Evolutionary conservation across 257 asterid genomes (phyloP).

Genomic region (Euphrasia confusa): DNA sequence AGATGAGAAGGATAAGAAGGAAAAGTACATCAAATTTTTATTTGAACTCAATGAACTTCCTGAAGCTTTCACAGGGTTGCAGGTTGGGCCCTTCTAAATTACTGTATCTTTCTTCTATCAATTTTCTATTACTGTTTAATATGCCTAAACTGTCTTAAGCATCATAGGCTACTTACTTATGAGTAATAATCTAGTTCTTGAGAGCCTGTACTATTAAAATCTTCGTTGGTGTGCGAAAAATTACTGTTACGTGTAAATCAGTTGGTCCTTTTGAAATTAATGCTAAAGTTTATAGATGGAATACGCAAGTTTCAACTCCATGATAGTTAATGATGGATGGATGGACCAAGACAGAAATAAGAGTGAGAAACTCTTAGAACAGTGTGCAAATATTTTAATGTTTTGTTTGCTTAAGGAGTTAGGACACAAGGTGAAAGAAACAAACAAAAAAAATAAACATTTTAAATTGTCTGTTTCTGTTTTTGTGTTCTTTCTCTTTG

Average conservation of each 20-base stretch:
- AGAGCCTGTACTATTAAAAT: slow-evolving; percentile 11
- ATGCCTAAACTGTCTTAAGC: slow-evolving; percentile 2
- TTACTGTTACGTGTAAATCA: slow-evolving; percentile 1
- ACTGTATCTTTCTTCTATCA: slow-evolving; percentile 7
- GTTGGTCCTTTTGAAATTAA: slow-evolving; percentile 9
- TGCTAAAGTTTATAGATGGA: slow-evolving; percentile 18
- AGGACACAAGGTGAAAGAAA: slow-evolving; percentile 7
- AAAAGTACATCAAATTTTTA: slow-evolving; percentile 74
- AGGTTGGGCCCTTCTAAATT: slow-evolving; percentile 38
- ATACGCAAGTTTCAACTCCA: slow-evolving; percentile 15
- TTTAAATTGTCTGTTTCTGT: slow-evolving; percentile 7
- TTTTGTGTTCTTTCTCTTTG: background rate
- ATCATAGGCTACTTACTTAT: slow-evolving; percentile 15
- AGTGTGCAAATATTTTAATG: slow-evolving; percentile 1
- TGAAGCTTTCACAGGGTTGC: slow-evolving; percentile 88
- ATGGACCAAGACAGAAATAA: background rate
- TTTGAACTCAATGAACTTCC: slow-evolving; percentile 86
- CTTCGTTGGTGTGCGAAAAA: slow-evolving; percentile 13
- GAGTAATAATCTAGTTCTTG: slow-evolving; percentile 2
- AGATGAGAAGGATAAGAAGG: slow-evolving; percentile 97
- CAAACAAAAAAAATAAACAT: background rate
- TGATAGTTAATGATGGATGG: slow-evolving; percentile 14
- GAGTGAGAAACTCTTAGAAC: slow-evolving; percentile 5
- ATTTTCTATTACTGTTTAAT: background rate
- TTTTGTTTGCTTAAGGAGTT: slow-evolving; percentile 11